phyloP scores from a whole-genome alignment of 2,329 filamentous ascomycete species.

The Ophiocordyceps australis region DNA sequence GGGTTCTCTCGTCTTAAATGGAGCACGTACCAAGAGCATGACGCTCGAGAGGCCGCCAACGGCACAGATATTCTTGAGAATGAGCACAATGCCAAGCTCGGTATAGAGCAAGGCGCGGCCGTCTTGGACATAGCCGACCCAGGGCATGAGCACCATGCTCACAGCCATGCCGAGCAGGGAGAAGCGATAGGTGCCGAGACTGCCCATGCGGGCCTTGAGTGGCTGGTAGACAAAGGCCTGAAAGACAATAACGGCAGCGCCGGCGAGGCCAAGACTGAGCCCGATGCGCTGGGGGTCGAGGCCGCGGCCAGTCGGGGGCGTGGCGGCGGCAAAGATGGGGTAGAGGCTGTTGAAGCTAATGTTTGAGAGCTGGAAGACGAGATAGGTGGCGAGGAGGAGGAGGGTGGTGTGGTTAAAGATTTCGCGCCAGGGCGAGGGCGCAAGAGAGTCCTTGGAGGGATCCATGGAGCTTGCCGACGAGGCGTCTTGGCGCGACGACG shows the following conservation, averaged over 20 bases:
- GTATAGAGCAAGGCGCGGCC: conserved; percentile 57
- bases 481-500: conserved; percentile 5
- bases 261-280: conserved; percentile 67
- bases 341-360: conserved; percentile 92
- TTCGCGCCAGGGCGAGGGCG: conserved; percentile 18
- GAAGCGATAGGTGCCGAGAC: conserved; percentile 65
- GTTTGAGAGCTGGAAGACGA: conserved; percentile 87
- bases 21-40: conserved; percentile 52
- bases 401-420: conserved; percentile 68
- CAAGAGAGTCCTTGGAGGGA: conserved; percentile 13
- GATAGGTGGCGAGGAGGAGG: conserved; percentile 65
- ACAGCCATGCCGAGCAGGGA: conserved; percentile 65
- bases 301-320: conserved; percentile 57
- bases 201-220: conserved; percentile 63
- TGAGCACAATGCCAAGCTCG: conserved; percentile 63
- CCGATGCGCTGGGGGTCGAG: conserved; percentile 70
- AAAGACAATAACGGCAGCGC: conserved; percentile 72
- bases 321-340: conserved; percentile 72
- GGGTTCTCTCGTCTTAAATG: not conserved
- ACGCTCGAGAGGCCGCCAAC: conserved; percentile 84
- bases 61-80: conserved; percentile 79
- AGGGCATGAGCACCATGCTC: conserved; percentile 77
- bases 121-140: conserved; percentile 59
- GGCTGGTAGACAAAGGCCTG: conserved; percentile 73
- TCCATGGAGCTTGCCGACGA: not conserved